Conservation (phyloP, 176 grass and related monocot genomes). For the Carex kokanica region DNA sequence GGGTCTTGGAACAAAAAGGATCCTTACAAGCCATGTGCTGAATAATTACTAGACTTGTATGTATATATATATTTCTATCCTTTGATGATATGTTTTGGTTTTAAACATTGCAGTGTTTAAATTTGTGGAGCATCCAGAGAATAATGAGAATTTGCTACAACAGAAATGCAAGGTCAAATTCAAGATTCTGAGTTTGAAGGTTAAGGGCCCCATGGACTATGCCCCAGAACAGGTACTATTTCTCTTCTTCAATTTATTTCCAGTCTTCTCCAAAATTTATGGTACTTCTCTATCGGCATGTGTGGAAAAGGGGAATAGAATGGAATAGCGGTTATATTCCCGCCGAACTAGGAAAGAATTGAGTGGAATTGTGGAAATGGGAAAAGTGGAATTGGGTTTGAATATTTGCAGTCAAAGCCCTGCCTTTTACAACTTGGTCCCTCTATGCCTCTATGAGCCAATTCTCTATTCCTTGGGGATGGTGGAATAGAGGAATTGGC, state of each 20-base stretch:
- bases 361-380: too few relatives aligned
- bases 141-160: conserved; percentile 75
- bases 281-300: background rate
- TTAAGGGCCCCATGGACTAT: conserved; percentile 95
- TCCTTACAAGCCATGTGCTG: background rate
- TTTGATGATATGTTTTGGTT: background rate
- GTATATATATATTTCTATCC: background rate
- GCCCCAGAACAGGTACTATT: conserved; percentile 74
- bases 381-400: too few relatives aligned
- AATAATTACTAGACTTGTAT: background rate
- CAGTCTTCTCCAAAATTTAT: background rate
- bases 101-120: conserved; percentile 71
- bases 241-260: background rate
- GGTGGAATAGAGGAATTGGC: too few relatives aligned
- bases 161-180: conserved; percentile 94
- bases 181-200: conserved; percentile 99
- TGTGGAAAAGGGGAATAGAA: too few relatives aligned
- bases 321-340: too few relatives aligned
- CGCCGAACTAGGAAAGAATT: too few relatives aligned
- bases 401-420: too few relatives aligned
- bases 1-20: background rate
- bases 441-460: too few relatives aligned
- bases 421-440: too few relatives aligned
- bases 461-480: too few relatives aligned
- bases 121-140: conserved; percentile 97